These are phyloP conservation scores for Xanthoconium purpureum DNA, from an alignment of 768 basidiomycete species.

Conservation along the genomic window DNA sequence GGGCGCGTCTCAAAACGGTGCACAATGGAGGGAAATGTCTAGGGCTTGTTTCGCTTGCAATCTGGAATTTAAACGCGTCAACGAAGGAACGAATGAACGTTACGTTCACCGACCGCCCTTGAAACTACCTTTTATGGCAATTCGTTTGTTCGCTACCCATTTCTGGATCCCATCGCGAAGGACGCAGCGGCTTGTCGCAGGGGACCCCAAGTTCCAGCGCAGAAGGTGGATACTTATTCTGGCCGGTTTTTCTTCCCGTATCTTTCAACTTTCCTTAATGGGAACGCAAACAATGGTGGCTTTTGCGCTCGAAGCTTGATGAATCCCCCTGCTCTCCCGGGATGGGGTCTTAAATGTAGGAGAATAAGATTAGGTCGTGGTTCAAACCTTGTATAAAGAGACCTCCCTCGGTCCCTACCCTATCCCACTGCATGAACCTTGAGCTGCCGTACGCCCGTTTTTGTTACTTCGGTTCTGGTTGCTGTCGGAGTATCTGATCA, in stretches of 20 bases:
- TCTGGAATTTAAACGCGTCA: conserved; percentile 31
- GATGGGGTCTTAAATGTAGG: conserved; percentile 26
- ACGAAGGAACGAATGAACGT: conserved; percentile 26
- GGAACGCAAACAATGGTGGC: conserved; percentile 34
- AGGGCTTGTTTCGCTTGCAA: conserved; percentile 27
- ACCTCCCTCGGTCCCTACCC: conserved; percentile 30
- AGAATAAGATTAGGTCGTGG: conserved; percentile 30
- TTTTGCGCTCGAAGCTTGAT: conserved; percentile 19
- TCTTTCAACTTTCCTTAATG: conserved; percentile 33
- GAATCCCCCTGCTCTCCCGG: conserved; percentile 18
- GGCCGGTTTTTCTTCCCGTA: conserved; percentile 28
- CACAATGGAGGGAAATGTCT: conserved; percentile 21
- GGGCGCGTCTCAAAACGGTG: conserved; percentile 9
- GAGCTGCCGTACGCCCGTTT: conserved; percentile 38
- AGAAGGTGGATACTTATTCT: conserved; percentile 33
- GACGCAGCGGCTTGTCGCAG: conserved; percentile 24
- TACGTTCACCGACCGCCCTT: conserved; percentile 35
- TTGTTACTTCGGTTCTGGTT: conserved; percentile 27
- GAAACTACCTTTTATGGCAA: conserved; percentile 37
- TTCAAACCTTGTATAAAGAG: conserved; percentile 37
- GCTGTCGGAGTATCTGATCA: conserved; percentile 26
- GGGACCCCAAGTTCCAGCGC: conserved; percentile 32
- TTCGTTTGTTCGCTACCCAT: conserved; percentile 36
- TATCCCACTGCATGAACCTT: conserved; percentile 33
- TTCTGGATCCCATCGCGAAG: conserved; percentile 31